Evolutionary conservation across 139 green algal species (phyloP).

Genomic region (Astrephomene gubernaculifera): DNA sequence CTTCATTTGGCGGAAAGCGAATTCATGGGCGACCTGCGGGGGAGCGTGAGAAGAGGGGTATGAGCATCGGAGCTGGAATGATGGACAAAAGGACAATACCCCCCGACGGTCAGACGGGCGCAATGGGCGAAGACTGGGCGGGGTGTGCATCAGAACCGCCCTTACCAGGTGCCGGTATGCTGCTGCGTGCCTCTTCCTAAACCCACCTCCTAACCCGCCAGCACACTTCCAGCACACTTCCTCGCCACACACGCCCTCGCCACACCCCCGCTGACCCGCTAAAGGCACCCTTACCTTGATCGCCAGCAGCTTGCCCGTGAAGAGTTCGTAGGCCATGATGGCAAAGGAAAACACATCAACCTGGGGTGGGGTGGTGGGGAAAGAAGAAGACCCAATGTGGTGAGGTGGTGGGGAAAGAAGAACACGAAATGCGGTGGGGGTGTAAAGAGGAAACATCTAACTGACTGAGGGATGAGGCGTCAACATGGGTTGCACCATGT

Average conservation of each 20-base stretch:
- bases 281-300: slow-evolving; percentile 33
- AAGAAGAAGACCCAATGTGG: not conserved
- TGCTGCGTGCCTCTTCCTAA: not conserved
- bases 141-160: too few relatives aligned
- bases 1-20: not conserved
- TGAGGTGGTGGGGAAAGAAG: not conserved
- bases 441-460: too few relatives aligned
- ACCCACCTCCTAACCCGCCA: not conserved
- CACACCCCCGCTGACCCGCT: not conserved
- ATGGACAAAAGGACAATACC: too few relatives aligned
- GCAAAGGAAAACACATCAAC: slow-evolving; percentile 86
- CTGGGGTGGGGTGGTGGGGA: not conserved
- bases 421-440: too few relatives aligned
- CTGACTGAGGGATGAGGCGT: too few relatives aligned
- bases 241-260: not conserved
- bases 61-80: not conserved
- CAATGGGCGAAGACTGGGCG: too few relatives aligned
- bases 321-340: slow-evolving; percentile 85
- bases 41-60: not conserved
- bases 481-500: too few relatives aligned
- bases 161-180: not conserved
- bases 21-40: not conserved
- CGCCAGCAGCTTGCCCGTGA: slow-evolving; percentile 68
- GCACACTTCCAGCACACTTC: too few relatives aligned
- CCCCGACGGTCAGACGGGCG: too few relatives aligned